Conservation (phyloP, 192 early-diverging fungal species). For the Coemansia sp. region DNA sequence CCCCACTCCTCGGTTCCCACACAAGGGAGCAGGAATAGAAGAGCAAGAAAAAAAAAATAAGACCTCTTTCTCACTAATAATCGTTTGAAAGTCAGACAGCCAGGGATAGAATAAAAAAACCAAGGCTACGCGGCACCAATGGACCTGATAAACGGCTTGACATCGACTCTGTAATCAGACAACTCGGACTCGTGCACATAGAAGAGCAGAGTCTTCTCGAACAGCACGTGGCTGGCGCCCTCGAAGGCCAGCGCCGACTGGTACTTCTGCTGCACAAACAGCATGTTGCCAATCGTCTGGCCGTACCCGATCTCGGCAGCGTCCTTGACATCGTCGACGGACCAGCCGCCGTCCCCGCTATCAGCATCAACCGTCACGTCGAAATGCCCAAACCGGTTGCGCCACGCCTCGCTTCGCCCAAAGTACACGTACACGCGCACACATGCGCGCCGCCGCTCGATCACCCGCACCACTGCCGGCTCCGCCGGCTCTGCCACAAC, state of each 20-base stretch:
- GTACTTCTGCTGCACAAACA: constrained; percentile 1
- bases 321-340: constrained; percentile 1
- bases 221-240: background rate
- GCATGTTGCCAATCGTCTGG: constrained; percentile 1
- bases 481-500: background rate
- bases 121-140: background rate
- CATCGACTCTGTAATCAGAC: background rate
- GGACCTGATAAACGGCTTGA: constrained; percentile 6
- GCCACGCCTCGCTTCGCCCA: background rate
- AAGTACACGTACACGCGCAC: constrained; percentile 8
- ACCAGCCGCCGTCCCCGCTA: background rate
- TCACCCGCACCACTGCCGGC: background rate
- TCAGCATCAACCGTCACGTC: background rate
- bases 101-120: background rate
- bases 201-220: constrained; percentile 6
- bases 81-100: background rate
- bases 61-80: too few relatives aligned
- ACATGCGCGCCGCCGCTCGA: background rate
- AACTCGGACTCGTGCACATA: constrained; percentile 3
- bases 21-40: background rate
- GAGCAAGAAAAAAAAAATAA: background rate
- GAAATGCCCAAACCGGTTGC: constrained; percentile 4
- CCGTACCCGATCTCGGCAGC: background rate
- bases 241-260: background rate
- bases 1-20: background rate